These are phyloP conservation scores for Saururus chinensis DNA, from an alignment of 164 flowering plant species.

Conservation along the genomic window DNA sequence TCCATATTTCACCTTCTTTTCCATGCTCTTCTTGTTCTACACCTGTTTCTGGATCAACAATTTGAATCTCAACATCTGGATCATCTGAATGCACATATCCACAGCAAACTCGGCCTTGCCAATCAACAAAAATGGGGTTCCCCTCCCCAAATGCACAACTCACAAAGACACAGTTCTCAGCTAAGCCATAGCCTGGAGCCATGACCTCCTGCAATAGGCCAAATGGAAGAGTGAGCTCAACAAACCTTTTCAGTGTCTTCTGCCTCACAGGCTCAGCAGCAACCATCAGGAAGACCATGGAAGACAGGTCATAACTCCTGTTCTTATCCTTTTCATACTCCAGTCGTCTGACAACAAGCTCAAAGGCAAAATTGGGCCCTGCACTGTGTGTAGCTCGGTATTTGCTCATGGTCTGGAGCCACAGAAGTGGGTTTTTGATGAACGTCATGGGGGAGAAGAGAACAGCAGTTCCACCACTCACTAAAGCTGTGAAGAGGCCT, in stretches of 20 bases:
- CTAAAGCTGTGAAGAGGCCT: constrained; percentile 66
- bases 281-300: constrained; percentile 67
- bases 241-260: constrained; percentile 50
- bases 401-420: constrained; percentile 60
- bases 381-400: constrained; percentile 70
- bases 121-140: constrained; percentile 53
- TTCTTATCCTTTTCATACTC: constrained; percentile 38
- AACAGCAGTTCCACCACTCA: constrained; percentile 63
- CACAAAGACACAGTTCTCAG: constrained; percentile 78
- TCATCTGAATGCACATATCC: constrained; percentile 39
- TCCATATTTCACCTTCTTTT: constrained; percentile 81
- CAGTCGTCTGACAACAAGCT: constrained; percentile 49
- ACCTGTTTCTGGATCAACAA: constrained; percentile 60
- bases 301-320: constrained; percentile 44
- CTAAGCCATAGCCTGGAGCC: constrained; percentile 88
- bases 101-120: constrained; percentile 82
- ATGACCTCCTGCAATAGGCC: constrained; percentile 49
- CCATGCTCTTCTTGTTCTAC: constrained; percentile 42
- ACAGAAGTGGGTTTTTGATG: constrained; percentile 63
- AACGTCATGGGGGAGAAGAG: constrained; percentile 73
- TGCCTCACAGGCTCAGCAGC: constrained; percentile 85
- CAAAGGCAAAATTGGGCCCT: constrained; percentile 79
- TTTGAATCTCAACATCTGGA: constrained; percentile 50
- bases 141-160: constrained; percentile 68
- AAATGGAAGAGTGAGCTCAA: constrained; percentile 49